A percentile compares a stretch with the other conserved stretches of the same genome.
phyloP scores from a whole-genome alignment of 2,329 filamentous ascomycete genomes.

The Pseudocercospora vitis region DNA sequence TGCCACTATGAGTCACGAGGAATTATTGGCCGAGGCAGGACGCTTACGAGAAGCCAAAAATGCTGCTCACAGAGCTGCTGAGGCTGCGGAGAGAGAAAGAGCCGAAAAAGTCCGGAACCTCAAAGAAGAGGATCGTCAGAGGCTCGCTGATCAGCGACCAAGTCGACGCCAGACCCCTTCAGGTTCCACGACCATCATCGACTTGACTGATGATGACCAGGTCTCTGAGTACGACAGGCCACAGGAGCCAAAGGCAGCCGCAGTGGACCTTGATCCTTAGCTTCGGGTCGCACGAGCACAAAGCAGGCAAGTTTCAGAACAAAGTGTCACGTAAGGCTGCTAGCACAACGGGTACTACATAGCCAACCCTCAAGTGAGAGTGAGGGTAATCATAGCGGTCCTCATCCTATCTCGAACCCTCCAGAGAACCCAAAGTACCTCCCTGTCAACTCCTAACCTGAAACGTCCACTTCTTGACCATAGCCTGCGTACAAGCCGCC shows the following conservation, averaged over 20 bases:
- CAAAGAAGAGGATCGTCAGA: neutral
- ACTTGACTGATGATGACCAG: neutral
- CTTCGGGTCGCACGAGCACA: too few species aligned
- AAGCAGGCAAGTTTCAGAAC: too few species aligned
- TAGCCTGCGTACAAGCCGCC: neutral
- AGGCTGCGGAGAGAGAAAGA: neutral
- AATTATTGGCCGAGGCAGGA: neutral
- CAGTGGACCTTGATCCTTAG: too few species aligned
- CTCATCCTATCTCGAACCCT: too few species aligned
- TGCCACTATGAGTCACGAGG: neutral
- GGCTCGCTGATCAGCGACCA: neutral
- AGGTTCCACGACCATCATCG: too few species aligned
- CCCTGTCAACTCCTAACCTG: constrained; percentile 3
- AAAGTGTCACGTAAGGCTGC: too few species aligned
- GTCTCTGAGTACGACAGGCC: neutral
- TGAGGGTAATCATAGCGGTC: too few species aligned
- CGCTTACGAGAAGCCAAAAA: neutral
- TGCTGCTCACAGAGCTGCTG: neutral
- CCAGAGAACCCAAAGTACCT: too few species aligned
- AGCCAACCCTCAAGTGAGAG: too few species aligned
- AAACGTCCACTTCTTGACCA: constrained; percentile 3
- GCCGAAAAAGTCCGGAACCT: neutral
- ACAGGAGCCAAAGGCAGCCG: too few species aligned
- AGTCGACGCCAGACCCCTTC: neutral
- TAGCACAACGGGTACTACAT: too few species aligned